phyloP scores from a whole-genome alignment of 352 stramenopile species.

The Globisporangium nodosum region DNA sequence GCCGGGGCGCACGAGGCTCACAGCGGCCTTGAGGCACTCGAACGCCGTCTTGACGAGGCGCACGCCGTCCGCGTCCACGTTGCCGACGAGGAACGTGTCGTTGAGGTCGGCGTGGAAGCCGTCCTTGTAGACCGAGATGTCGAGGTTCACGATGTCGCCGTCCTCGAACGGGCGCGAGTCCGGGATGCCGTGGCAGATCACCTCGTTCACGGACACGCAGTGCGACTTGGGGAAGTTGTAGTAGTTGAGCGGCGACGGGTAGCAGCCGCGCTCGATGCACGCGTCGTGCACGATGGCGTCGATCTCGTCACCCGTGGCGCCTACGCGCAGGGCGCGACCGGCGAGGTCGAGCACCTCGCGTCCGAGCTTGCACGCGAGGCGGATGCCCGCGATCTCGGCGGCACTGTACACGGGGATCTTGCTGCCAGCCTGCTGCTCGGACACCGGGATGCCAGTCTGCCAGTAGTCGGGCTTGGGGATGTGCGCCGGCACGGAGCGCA shows the following conservation, averaged over 20 bases:
- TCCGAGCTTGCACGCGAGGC: conserved; percentile 78
- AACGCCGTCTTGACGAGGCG: conserved; percentile 94
- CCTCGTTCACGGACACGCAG: conserved; percentile 91
- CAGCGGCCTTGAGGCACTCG: conserved; percentile 85
- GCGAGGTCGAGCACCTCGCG: conserved; percentile 96
- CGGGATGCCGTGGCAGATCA: conserved; percentile 97
- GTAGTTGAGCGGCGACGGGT: conserved; percentile 98
- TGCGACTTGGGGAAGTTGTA: conserved; percentile 96
- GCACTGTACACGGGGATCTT: conserved; percentile 92
- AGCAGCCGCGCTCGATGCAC: conserved; percentile 89
- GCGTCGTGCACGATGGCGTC: conserved; percentile 94
- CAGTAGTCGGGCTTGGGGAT: conserved; percentile 91
- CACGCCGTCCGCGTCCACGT: conserved; percentile 91
- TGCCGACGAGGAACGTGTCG: conserved; percentile 97
- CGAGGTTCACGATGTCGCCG: conserved; percentile 98
- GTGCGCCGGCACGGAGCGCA: conserved; percentile 57
- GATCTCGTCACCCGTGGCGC: conserved; percentile 96
- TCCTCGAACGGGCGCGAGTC: conserved; percentile 93
- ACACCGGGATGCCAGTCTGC: conserved; percentile 67
- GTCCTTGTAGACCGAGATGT: conserved; percentile 96
- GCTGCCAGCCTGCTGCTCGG: conserved; percentile 58
- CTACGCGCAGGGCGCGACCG: conserved; percentile 76
- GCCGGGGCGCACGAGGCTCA: conserved; percentile 91
- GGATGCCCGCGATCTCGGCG: conserved; percentile 93
- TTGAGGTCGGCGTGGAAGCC: conserved; percentile 98